These are phyloP conservation scores for Psilocybe mexicana DNA, from an alignment of 1,284 basidiomycete species.

Conservation along the genomic window DNA sequence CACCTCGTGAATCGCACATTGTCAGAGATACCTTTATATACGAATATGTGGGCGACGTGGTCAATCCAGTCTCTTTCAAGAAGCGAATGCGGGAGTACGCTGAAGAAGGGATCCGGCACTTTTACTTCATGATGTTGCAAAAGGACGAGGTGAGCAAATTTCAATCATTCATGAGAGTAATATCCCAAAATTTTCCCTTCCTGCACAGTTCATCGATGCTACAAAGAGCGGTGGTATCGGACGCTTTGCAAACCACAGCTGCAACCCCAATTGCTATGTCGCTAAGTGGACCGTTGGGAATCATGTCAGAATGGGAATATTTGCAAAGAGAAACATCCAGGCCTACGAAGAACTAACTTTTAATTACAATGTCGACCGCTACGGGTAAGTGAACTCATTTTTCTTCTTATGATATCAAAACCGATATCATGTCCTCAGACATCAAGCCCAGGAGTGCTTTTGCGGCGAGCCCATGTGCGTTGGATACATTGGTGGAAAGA, in stretches of 20 bases:
- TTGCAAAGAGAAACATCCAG: constrained; percentile 83
- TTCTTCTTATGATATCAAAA: neutral
- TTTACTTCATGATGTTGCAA: constrained; percentile 99
- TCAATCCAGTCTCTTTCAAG: constrained; percentile 84
- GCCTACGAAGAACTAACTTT: constrained; percentile 95
- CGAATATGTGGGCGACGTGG: constrained; percentile 98
- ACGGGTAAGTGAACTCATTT: constrained; percentile 71
- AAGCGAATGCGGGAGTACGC: constrained; percentile 95
- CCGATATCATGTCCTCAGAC: constrained; percentile 45
- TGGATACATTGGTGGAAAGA: constrained; percentile 96
- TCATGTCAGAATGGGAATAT: constrained; percentile 97
- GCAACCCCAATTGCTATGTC: constrained; percentile 98
- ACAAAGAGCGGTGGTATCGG: constrained; percentile 97
- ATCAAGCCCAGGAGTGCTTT: constrained; percentile 94
- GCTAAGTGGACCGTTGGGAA: constrained; percentile 97
- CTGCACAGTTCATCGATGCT: constrained; percentile 89
- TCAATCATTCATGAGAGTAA: neutral
- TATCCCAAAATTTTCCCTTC: neutral
- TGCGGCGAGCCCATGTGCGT: constrained; percentile 97
- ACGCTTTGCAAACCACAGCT: constrained; percentile 98
- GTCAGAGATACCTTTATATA: constrained; percentile 90
- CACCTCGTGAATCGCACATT: neutral
- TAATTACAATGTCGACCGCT: constrained; percentile 99
- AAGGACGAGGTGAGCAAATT: constrained; percentile 81
- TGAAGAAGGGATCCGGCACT: constrained; percentile 92